These are phyloP conservation scores for Hawksworthiomyces lignivorus DNA, from an alignment of 2,329 filamentous ascomycete species.

Conservation along the genomic window DNA sequence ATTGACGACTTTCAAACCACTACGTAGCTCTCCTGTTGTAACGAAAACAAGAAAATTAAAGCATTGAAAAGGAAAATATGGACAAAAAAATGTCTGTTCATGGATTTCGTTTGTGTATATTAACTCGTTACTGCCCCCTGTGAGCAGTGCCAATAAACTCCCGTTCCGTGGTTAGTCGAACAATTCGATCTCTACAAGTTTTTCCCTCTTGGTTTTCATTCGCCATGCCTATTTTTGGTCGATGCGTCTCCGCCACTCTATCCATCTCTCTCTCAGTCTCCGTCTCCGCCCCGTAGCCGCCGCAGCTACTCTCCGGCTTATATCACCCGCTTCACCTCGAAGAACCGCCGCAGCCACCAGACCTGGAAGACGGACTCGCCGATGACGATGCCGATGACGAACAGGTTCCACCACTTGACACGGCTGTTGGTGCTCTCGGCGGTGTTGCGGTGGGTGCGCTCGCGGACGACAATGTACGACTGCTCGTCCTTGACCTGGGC, in stretches of 20 bases:
- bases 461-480: slow-evolving; percentile 89
- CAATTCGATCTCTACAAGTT: too few relatives aligned
- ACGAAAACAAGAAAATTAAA: too few relatives aligned
- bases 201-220: background rate
- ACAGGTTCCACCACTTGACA: slow-evolving; percentile 99
- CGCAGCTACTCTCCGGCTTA: too few relatives aligned
- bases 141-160: too few relatives aligned
- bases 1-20: background rate
- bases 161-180: too few relatives aligned
- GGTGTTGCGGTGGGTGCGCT: slow-evolving; percentile 95
- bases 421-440: slow-evolving; percentile 95
- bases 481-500: slow-evolving; percentile 96
- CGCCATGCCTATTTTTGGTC: too few relatives aligned
- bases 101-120: background rate
- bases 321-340: slow-evolving; percentile 71
- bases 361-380: slow-evolving; percentile 96
- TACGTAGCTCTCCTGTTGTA: background rate
- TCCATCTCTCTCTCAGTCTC: background rate
- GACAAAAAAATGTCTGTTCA: slow-evolving; percentile 3
- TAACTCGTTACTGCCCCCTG: too few relatives aligned
- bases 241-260: background rate
- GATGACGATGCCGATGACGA: slow-evolving; percentile 81
- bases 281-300: background rate
- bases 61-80: too few relatives aligned
- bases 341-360: slow-evolving; percentile 98